Evolutionary conservation across 805 yeast species (phyloP).

Genomic region (Teunomyces cretensis): DNA sequence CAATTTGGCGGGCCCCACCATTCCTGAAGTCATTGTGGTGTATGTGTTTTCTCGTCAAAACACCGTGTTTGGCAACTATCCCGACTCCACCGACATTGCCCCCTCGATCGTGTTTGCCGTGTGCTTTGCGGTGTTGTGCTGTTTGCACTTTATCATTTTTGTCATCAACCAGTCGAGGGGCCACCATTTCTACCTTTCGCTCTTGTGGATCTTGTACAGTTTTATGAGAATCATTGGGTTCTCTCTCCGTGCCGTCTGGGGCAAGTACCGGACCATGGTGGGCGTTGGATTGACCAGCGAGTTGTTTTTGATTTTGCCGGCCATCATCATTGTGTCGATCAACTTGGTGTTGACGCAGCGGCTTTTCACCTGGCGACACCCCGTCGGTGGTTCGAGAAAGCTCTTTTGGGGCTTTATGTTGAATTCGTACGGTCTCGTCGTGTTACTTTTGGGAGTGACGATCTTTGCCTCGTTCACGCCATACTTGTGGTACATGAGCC

Average conservation of each 20-base stretch:
- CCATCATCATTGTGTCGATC: slow-evolving; percentile 13
- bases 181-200: slow-evolving; percentile 15
- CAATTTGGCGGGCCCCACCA: slow-evolving; percentile 4
- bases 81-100: slow-evolving; percentile 11
- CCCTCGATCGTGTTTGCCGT: slow-evolving; percentile 12
- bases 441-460: slow-evolving; percentile 11
- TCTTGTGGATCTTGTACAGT: slow-evolving; percentile 11
- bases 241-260: slow-evolving; percentile 12
- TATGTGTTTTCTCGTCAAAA: slow-evolving; percentile 9
- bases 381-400: slow-evolving; percentile 18
- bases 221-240: slow-evolving; percentile 12
- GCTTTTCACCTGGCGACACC: slow-evolving; percentile 20
- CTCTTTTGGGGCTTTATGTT: slow-evolving; percentile 17
- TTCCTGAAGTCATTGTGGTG: slow-evolving; percentile 6
- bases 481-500: slow-evolving; percentile 10
- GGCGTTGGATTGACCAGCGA: slow-evolving; percentile 12
- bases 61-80: slow-evolving; percentile 15
- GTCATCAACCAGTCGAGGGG: slow-evolving; percentile 12
- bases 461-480: slow-evolving; percentile 13
- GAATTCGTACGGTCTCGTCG: slow-evolving; percentile 8
- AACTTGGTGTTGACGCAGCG: slow-evolving; percentile 19
- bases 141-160: slow-evolving; percentile 11
- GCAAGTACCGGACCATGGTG: slow-evolving; percentile 5
- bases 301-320: slow-evolving; percentile 13
- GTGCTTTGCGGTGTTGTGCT: slow-evolving; percentile 7